These are phyloP conservation scores for Volutella citrinella DNA, from an alignment of 2,329 filamentous ascomycete genomes.

Conservation along the genomic window DNA sequence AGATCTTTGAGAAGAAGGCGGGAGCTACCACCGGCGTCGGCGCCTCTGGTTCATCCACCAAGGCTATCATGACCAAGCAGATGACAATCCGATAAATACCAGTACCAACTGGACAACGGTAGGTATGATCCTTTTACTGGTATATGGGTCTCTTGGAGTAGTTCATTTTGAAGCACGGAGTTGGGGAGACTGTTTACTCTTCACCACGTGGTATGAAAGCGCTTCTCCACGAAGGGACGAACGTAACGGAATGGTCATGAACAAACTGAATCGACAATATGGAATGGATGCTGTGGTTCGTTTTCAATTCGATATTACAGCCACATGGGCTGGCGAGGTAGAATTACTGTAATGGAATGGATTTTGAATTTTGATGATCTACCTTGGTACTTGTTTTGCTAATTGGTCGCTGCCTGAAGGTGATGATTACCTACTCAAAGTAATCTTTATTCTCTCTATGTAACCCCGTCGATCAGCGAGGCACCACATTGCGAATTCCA, in stretches of 20 bases:
- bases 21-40: constrained; percentile 65
- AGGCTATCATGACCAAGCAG: constrained; percentile 86
- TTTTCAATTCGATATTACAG: too few relatives aligned
- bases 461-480: too few relatives aligned
- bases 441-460: too few relatives aligned
- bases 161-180: constrained; percentile 53
- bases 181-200: constrained; percentile 43
- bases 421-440: too few relatives aligned
- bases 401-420: too few relatives aligned
- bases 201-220: constrained; percentile 49
- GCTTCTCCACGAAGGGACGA: constrained; percentile 41
- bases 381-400: too few relatives aligned
- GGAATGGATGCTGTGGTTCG: too few relatives aligned
- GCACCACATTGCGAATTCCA: too few relatives aligned
- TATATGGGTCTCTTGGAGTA: constrained; percentile 38
- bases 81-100: constrained; percentile 79
- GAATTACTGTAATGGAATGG: too few relatives aligned
- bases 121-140: constrained; percentile 46
- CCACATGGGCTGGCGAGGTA: too few relatives aligned
- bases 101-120: constrained; percentile 35
- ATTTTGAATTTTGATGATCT: too few relatives aligned
- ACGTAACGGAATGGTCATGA: constrained; percentile 30
- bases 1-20: constrained; percentile 98
- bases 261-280: too few relatives aligned
- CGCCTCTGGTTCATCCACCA: constrained; percentile 66